Percentiles rank a stretch among this genome's conserved stretches.
These are phyloP conservation scores for Kodamaea lidongshanica DNA, from an alignment of 805 yeast genomes.

Conservation along the genomic window DNA sequence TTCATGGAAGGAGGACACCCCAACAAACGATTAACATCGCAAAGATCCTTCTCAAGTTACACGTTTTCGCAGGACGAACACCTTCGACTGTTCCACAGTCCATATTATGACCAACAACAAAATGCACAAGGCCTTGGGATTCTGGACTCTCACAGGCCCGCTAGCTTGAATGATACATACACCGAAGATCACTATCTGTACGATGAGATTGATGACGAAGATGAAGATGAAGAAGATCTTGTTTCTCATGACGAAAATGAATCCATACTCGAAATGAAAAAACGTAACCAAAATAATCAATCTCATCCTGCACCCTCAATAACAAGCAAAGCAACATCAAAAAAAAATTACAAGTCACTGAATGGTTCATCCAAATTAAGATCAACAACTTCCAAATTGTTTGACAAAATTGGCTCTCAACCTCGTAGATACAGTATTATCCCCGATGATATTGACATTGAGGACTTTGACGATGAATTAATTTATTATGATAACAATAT, in stretches of 20 bases:
- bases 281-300: constrained; percentile 1
- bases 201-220: constrained; percentile 19
- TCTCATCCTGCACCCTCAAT: constrained; percentile 5
- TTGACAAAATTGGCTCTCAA: constrained; percentile 67
- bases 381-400: constrained; percentile 66
- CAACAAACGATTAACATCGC: constrained; percentile 10
- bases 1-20: constrained; percentile 15
- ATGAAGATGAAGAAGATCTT: constrained; percentile 21
- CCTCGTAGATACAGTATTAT: constrained; percentile 69
- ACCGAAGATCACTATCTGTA: constrained; percentile 23
- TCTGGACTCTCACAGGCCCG: constrained; percentile 10
- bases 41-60: constrained; percentile 12
- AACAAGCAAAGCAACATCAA: constrained; percentile 18
- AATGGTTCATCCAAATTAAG: constrained; percentile 42
- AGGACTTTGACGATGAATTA: constrained; percentile 49
- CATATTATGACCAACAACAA: constrained; percentile 1
- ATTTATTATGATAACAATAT: constrained; percentile 40
- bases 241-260: constrained; percentile 4
- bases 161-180: constrained; percentile 19
- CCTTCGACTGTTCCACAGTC: constrained; percentile 2
- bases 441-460: constrained; percentile 55
- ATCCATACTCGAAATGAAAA: too few species aligned
- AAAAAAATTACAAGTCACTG: constrained; percentile 25
- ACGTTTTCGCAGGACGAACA: constrained; percentile 11
- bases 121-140: constrained; percentile 11